Conservation (phyloP, 2,329 filamentous ascomycete species). For the Fusarium aywerte region DNA sequence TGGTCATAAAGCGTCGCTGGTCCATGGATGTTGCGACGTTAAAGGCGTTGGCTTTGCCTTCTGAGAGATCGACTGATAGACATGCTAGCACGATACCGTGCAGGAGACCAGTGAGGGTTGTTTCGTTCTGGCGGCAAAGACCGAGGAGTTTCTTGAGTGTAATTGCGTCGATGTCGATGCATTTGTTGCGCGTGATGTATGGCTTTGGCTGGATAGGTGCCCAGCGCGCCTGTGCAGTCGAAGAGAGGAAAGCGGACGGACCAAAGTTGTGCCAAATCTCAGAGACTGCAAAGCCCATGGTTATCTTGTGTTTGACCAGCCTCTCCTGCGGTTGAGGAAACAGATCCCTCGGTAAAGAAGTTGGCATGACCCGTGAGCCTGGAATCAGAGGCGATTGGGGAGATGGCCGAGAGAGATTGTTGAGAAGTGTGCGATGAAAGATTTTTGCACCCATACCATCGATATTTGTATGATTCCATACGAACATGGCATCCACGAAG, state of each 20-base stretch:
- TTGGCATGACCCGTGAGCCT: not conserved
- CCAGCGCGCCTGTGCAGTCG: not conserved
- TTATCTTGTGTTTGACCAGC: slow-evolving; percentile 4
- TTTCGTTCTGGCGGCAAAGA: not conserved
- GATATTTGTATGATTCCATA: not conserved
- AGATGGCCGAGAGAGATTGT: not conserved
- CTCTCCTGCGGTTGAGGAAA: slow-evolving; percentile 18
- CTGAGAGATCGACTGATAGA: not conserved
- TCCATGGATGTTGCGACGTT: not conserved
- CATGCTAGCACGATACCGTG: not conserved
- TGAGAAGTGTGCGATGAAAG: not conserved
- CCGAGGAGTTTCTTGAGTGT: not conserved
- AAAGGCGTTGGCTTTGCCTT: not conserved
- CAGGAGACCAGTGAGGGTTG: not conserved
- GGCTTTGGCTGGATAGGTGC: not conserved
- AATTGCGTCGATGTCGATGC: accelerated
- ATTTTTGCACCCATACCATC: slow-evolving; percentile 8
- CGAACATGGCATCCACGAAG: slow-evolving; percentile 11
- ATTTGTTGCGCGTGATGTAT: not conserved
- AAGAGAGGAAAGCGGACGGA: not conserved
- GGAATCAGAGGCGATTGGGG: not conserved
- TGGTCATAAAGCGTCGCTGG: not conserved
- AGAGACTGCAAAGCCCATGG: not conserved
- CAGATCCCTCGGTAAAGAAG: not conserved
- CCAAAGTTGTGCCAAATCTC: slow-evolving; percentile 5